Evolutionary conservation across 1,284 basidiomycete genomes (phyloP).

Genomic region (Ustilago lituana): DNA sequence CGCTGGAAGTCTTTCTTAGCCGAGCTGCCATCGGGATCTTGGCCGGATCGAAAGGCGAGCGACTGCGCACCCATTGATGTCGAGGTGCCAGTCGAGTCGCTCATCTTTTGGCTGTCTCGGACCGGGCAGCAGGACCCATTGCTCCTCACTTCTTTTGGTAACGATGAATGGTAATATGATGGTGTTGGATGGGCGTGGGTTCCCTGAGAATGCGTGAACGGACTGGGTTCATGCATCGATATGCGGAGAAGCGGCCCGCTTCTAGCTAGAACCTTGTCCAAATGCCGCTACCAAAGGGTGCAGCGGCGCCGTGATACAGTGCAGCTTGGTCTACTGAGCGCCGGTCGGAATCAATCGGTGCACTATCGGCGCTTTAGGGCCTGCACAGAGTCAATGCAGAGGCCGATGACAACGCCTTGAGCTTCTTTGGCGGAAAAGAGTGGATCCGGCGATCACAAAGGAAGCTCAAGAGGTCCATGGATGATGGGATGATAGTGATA

Average conservation of each 20-base stretch:
- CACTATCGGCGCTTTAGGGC: conserved; percentile 12
- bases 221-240: conserved; percentile 3
- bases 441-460: conserved; percentile 7
- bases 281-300: conserved; percentile 4
- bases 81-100: conserved; percentile 13
- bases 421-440: conserved; percentile 16
- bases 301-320: background rate
- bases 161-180: background rate
- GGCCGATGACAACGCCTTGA: background rate
- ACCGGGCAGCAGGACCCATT: conserved; percentile 20
- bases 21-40: conserved; percentile 22
- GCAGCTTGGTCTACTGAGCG: too few relatives aligned
- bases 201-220: background rate
- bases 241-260: background rate
- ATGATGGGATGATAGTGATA: too few relatives aligned
- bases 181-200: conserved; percentile 1
- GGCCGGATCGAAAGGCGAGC: conserved; percentile 13
- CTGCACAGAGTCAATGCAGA: background rate
- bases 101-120: conserved; percentile 30
- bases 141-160: conserved; percentile 9
- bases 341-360: conserved; percentile 10
- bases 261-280: background rate
- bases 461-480: background rate
- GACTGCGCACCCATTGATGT: conserved; percentile 7
- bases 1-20: conserved; percentile 46